These are phyloP conservation scores for Parastagonospora avenae DNA, from an alignment of 2,329 filamentous ascomycete species.

Conservation along the genomic window DNA sequence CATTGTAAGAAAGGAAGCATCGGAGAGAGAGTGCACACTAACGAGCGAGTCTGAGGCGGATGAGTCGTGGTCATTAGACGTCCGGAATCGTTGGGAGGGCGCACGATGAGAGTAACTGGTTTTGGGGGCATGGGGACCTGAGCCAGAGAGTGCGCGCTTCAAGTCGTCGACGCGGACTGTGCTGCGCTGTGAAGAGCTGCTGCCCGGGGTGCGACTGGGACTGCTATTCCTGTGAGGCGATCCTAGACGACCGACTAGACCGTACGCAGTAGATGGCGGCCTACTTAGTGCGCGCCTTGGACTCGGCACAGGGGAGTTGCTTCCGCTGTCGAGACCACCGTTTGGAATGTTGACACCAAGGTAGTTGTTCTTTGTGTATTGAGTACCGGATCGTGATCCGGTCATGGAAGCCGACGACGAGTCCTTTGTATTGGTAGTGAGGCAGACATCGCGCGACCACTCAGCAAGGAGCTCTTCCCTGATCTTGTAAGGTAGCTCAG, in stretches of 20 bases:
- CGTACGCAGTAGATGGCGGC: slow-evolving; percentile 41
- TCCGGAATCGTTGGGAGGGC: slow-evolving; percentile 25
- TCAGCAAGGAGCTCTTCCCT: slow-evolving; percentile 77
- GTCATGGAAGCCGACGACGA: slow-evolving; percentile 75
- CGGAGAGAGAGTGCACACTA: slow-evolving; percentile 72
- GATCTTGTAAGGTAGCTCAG: slow-evolving; percentile 67
- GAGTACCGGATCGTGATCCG: slow-evolving; percentile 66
- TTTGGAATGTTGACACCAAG: slow-evolving; percentile 62
- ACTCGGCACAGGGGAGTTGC: slow-evolving; percentile 38
- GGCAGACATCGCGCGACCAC: slow-evolving; percentile 78
- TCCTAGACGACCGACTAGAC: slow-evolving; percentile 38
- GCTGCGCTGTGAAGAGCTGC: slow-evolving; percentile 44
- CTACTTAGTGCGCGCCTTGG: slow-evolving; percentile 40
- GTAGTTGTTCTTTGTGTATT: slow-evolving; percentile 46
- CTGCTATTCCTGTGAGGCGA: slow-evolving; percentile 37
- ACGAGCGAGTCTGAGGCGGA: slow-evolving; percentile 71
- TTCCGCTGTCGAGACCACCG: slow-evolving; percentile 39
- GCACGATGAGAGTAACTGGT: slow-evolving; percentile 38
- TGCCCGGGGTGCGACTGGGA: slow-evolving; percentile 39
- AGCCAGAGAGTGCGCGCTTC: slow-evolving; percentile 52
- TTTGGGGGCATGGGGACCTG: slow-evolving; percentile 26
- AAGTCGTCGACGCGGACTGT: slow-evolving; percentile 54
- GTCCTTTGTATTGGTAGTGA: slow-evolving; percentile 69
- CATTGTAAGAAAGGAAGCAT: slow-evolving; percentile 57
- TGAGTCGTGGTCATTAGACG: slow-evolving; percentile 53